Percentiles rank a stretch among this genome's conserved stretches.
phyloP scores from a whole-genome alignment of 768 basidiomycete genomes.

The Trametes sanguinea region DNA sequence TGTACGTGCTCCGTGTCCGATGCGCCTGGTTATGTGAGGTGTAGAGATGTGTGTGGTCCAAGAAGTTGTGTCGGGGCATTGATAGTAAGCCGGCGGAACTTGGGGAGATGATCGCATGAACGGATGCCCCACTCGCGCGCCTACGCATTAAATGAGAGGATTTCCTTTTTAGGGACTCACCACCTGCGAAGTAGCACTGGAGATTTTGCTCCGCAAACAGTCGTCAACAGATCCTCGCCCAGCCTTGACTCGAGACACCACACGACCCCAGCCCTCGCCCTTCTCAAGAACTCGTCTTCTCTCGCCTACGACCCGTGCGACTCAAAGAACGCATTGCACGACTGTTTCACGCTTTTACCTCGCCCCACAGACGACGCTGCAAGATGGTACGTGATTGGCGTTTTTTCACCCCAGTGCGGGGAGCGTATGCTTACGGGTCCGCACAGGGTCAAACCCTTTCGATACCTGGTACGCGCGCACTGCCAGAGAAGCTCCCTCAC shows the following conservation, averaged over 20 bases:
- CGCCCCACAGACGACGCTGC: slow-evolving; percentile 1
- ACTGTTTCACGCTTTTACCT: background rate
- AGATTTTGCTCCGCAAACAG: slow-evolving; percentile 33
- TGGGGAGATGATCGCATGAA: too few relatives aligned
- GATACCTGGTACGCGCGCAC: slow-evolving; percentile 26
- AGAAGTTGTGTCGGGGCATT: too few relatives aligned
- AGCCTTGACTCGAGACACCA: slow-evolving; percentile 28
- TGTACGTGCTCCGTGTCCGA: background rate
- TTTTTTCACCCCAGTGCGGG: slow-evolving; percentile 2
- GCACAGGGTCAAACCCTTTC: slow-evolving; percentile 35
- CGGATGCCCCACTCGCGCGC: background rate
- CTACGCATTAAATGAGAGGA: background rate
- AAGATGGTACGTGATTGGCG: slow-evolving; percentile 25
- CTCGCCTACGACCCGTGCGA: slow-evolving; percentile 1
- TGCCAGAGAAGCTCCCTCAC: background rate
- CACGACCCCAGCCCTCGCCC: slow-evolving; percentile 24
- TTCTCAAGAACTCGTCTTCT: slow-evolving; percentile 1
- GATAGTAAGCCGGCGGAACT: too few relatives aligned
- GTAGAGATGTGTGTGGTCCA: background rate
- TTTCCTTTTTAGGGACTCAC: slow-evolving; percentile 27
- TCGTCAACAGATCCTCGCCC: slow-evolving; percentile 28
- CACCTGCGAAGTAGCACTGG: slow-evolving; percentile 18
- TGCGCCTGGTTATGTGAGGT: background rate
- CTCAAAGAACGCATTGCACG: background rate
- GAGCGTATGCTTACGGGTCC: background rate